phyloP scores from a whole-genome alignment of 1,139 yeast genomes.

The Pichia cactophila region DNA sequence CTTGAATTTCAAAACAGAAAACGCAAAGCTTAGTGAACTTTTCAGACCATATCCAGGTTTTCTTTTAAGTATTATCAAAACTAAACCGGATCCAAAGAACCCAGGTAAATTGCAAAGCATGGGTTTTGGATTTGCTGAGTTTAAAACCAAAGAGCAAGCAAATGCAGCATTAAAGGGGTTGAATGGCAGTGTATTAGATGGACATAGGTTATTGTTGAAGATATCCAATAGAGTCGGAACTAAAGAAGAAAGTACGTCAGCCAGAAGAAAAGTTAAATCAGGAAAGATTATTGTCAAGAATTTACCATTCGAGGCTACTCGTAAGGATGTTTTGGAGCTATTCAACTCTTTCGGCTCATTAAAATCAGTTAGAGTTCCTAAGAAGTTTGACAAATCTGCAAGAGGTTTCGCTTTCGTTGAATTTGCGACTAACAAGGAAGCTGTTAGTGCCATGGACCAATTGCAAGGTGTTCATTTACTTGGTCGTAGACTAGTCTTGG shows the following conservation, averaged over 20 bases:
- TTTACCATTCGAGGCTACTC: constrained; percentile 91
- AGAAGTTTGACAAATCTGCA: constrained; percentile 89
- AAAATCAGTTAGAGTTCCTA: constrained; percentile 92
- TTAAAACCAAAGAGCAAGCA: constrained; percentile 71
- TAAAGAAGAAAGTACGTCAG: constrained; percentile 16
- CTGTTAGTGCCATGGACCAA: constrained; percentile 92
- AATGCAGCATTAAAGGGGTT: constrained; percentile 61
- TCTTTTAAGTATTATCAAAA: constrained; percentile 74
- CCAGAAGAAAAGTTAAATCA: constrained; percentile 38
- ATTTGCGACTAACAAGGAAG: constrained; percentile 80
- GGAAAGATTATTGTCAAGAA: constrained; percentile 89
- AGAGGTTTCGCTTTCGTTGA: constrained; percentile 98
- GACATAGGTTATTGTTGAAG: constrained; percentile 84
- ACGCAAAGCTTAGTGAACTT: constrained; percentile 45
- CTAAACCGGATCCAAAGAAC: constrained; percentile 80
- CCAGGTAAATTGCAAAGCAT: constrained; percentile 63
- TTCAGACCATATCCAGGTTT: constrained; percentile 75
- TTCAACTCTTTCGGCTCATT: constrained; percentile 92
- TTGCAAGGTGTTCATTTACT: constrained; percentile 92
- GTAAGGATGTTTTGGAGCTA: constrained; percentile 83
- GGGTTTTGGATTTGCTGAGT: constrained; percentile 98
- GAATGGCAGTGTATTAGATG: constrained; percentile 78
- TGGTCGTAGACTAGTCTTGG: constrained; percentile 94
- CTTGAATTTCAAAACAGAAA: constrained; percentile 75
- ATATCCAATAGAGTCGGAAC: constrained; percentile 62